A percentile compares a stretch with the other conserved stretches of the same genome.
Conservation (phyloP, 768 basidiomycete genomes). For the Hypholoma fasciculare region DNA sequence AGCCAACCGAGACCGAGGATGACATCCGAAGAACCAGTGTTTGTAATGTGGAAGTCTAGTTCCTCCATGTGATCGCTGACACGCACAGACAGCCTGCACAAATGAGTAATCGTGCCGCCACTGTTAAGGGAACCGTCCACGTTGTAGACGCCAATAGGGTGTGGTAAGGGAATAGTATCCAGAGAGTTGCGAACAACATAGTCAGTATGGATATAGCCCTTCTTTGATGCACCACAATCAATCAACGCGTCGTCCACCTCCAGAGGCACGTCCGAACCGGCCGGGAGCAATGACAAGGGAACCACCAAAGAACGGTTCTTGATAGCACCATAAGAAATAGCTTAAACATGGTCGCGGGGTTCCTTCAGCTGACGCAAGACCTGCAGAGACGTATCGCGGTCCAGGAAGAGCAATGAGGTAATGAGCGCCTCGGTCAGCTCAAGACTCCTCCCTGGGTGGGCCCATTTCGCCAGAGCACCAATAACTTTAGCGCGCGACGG, state of each 20-base stretch:
- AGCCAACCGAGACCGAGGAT: not conserved
- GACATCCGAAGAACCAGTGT: slow-evolving; percentile 1
- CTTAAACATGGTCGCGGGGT: not conserved
- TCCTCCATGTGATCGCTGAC: not conserved
- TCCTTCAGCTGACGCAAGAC: not conserved
- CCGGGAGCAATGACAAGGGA: not conserved
- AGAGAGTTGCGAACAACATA: not conserved
- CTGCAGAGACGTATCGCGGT: not conserved
- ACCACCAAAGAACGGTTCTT: not conserved
- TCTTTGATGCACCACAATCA: slow-evolving; percentile 12
- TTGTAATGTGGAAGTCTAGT: not conserved
- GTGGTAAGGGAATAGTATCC: not conserved
- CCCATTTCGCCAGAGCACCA: not conserved
- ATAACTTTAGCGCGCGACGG: not conserved
- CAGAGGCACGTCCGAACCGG: not conserved
- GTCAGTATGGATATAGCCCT: slow-evolving; percentile 2
- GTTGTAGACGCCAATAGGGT: slow-evolving; percentile 14
- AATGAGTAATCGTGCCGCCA: slow-evolving; percentile 4
- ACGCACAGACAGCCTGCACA: not conserved
- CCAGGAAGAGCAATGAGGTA: not conserved
- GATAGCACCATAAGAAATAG: not conserved
- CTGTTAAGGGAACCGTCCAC: slow-evolving; percentile 10
- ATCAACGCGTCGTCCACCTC: slow-evolving; percentile 3
- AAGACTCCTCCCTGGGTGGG: not conserved
- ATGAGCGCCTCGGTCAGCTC: slow-evolving; percentile 3